A percentile compares a stretch with the other conserved stretches of the same genome.
Evolutionary conservation across 2,329 filamentous ascomycete genomes (phyloP).

Genomic region (Trichophyton equinum): DNA sequence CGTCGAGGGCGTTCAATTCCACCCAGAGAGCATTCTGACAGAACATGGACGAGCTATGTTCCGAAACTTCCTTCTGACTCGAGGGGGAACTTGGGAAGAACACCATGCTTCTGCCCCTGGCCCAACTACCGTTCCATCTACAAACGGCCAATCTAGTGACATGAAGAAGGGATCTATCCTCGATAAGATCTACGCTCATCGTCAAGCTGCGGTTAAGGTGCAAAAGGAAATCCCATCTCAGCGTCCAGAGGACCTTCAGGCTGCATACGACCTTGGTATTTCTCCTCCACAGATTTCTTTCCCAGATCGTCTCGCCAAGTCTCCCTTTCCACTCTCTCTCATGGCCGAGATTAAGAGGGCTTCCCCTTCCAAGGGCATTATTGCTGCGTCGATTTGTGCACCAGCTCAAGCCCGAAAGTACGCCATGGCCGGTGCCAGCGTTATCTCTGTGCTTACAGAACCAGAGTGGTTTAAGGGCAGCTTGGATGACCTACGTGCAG

Average conservation of each 20-base stretch:
- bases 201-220: constrained; percentile 59
- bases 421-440: constrained; percentile 83
- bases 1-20: constrained; percentile 95
- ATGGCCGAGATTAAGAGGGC: constrained; percentile 97
- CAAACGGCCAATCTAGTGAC: constrained; percentile 17
- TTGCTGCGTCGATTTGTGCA: constrained; percentile 75
- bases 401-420: constrained; percentile 84
- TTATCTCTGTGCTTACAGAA: constrained; percentile 96
- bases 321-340: constrained; percentile 75
- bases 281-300: constrained; percentile 76
- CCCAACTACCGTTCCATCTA: constrained; percentile 14
- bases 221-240: constrained; percentile 82
- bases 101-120: constrained; percentile 15
- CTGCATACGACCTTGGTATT: constrained; percentile 70
- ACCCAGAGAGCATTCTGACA: constrained; percentile 92
- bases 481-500: constrained; percentile 80
- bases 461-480: constrained; percentile 99
- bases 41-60: constrained; percentile 81
- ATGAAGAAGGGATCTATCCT: constrained; percentile 71
- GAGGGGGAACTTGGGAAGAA: constrained; percentile 82
- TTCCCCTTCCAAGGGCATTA: constrained; percentile 91
- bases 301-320: constrained; percentile 62
- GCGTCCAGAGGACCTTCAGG: constrained; percentile 69
- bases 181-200: constrained; percentile 76
- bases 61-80: constrained; percentile 78